Conservation (phyloP, 345 rosid species). For the Kernera saxatilis region DNA sequence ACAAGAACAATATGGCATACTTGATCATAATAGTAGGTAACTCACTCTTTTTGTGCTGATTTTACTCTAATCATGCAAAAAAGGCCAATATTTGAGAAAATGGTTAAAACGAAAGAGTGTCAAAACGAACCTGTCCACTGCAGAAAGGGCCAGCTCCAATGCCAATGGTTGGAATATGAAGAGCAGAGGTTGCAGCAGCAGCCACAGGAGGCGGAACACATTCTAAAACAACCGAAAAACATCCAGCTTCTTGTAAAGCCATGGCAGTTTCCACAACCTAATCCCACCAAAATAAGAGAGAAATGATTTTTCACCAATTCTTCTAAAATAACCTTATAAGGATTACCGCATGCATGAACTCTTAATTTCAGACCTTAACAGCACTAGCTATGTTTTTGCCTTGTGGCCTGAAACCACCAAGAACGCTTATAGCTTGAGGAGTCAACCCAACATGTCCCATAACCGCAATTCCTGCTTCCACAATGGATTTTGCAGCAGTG, state of each 20-base stretch:
- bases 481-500: conserved; percentile 76
- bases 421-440: conserved; percentile 95
- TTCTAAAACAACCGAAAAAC: conserved; percentile 86
- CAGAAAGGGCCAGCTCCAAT: conserved; percentile 97
- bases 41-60: background rate
- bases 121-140: conserved; percentile 74
- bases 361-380: conserved; percentile 47
- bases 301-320: background rate
- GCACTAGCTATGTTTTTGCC: conserved; percentile 77
- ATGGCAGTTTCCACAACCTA: conserved; percentile 95
- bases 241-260: conserved; percentile 89
- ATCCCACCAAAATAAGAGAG: conserved; percentile 4
- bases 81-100: background rate
- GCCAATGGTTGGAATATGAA: conserved; percentile 86
- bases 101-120: too few relatives aligned
- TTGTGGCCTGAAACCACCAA: conserved; percentile 96
- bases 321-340: background rate
- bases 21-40: background rate
- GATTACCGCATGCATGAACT: background rate
- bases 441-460: conserved; percentile 97
- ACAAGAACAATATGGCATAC: background rate
- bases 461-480: conserved; percentile 92
- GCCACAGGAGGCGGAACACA: conserved; percentile 89
- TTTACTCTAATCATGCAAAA: background rate
- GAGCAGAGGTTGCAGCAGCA: conserved; percentile 88